Percentiles rank a stretch among this genome's conserved stretches.
phyloP scores from a whole-genome alignment of 352 stramenopile species.

The Peronospora destructor region DNA sequence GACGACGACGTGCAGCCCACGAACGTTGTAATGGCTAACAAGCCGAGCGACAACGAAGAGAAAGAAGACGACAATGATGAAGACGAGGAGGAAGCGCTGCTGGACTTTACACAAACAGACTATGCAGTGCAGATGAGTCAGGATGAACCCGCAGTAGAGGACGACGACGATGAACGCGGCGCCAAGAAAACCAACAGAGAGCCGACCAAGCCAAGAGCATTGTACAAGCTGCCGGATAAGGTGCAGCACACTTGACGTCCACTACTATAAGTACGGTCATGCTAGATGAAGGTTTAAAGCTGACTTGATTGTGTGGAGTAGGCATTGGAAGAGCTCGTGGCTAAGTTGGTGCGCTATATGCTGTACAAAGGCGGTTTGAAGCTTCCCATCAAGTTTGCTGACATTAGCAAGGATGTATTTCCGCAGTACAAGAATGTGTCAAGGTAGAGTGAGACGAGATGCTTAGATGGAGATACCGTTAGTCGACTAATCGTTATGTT shows the following conservation, averaged over 20 bases:
- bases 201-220: slow-evolving; percentile 30
- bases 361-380: slow-evolving; percentile 80
- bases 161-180: slow-evolving; percentile 30
- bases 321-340: slow-evolving; percentile 64
- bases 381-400: slow-evolving; percentile 66
- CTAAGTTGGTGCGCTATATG: slow-evolving; percentile 75
- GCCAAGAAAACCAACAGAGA: slow-evolving; percentile 29
- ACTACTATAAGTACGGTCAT: not conserved
- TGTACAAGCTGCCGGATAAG: slow-evolving; percentile 52
- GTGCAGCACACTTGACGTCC: slow-evolving; percentile 7
- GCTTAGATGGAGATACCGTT: not conserved
- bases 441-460: slow-evolving; percentile 17
- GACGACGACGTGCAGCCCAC: slow-evolving; percentile 26
- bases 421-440: slow-evolving; percentile 76
- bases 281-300: not conserved
- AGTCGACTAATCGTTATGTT: not conserved
- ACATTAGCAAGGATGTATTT: slow-evolving; percentile 82
- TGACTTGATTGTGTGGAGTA: slow-evolving; percentile 16
- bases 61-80: slow-evolving; percentile 30
- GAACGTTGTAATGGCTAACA: slow-evolving; percentile 24
- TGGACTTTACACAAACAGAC: slow-evolving; percentile 80
- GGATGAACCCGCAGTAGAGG: slow-evolving; percentile 21
- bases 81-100: slow-evolving; percentile 36
- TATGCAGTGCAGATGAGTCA: slow-evolving; percentile 56
- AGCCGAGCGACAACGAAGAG: slow-evolving; percentile 15